Evolutionary conservation across 768 basidiomycete species (phyloP).

Genomic region (Leccinum arenicola): DNA sequence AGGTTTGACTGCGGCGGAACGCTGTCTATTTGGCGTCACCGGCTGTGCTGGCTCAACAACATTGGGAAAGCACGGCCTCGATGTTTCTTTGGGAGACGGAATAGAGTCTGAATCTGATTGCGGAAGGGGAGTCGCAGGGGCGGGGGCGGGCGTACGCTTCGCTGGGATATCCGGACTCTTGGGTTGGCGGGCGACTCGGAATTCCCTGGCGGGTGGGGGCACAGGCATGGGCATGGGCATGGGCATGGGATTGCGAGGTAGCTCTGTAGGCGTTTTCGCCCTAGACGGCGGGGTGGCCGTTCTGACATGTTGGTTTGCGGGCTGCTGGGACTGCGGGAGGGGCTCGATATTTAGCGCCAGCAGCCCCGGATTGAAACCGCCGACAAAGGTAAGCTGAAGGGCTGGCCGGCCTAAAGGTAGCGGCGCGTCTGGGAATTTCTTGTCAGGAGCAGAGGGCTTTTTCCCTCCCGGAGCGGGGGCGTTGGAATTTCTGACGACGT

Average conservation of each 20-base stretch:
- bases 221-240: slow-evolving; percentile 34
- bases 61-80: slow-evolving; percentile 6
- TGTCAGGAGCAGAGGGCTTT: slow-evolving; percentile 4
- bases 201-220: slow-evolving; percentile 24
- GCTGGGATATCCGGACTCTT: slow-evolving; percentile 8
- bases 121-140: slow-evolving; percentile 17
- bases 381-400: slow-evolving; percentile 37
- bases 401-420: neutral
- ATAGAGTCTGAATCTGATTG: slow-evolving; percentile 36
- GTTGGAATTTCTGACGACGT: slow-evolving; percentile 31
- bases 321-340: slow-evolving; percentile 4
- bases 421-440: slow-evolving; percentile 15
- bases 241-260: slow-evolving; percentile 9
- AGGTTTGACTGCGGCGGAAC: slow-evolving; percentile 17
- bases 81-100: slow-evolving; percentile 10
- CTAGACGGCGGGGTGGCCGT: neutral
- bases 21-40: slow-evolving; percentile 20
- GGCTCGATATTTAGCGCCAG: slow-evolving; percentile 8
- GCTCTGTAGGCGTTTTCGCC: neutral
- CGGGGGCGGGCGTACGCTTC: slow-evolving; percentile 17
- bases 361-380: slow-evolving; percentile 42
- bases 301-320: slow-evolving; percentile 6
- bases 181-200: slow-evolving; percentile 22
- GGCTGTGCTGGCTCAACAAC: slow-evolving; percentile 11
- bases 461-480: slow-evolving; percentile 31